phyloP scores from a whole-genome alignment of 768 basidiomycete species.

The Termitomyces sp. region DNA sequence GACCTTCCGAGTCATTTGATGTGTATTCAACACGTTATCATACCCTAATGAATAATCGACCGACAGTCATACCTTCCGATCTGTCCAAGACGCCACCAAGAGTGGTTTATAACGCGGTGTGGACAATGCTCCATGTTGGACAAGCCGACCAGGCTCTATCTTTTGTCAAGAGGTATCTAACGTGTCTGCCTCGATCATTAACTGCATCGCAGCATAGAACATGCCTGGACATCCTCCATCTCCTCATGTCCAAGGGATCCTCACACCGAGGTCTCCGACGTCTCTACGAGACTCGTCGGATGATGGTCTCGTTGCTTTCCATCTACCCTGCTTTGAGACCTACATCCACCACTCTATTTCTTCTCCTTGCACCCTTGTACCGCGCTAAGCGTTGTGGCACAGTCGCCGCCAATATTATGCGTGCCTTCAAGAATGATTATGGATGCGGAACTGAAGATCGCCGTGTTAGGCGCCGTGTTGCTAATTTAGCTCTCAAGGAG shows the following conservation, averaged over 20 bases:
- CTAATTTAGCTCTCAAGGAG: conserved; percentile 57
- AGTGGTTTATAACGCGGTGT: conserved; percentile 39
- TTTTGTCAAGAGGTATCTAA: conserved; percentile 44
- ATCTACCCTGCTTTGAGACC: conserved; percentile 48
- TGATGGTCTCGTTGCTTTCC: conserved; percentile 37
- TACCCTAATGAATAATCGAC: conserved; percentile 36
- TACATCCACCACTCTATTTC: conserved; percentile 51
- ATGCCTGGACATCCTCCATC: conserved; percentile 52
- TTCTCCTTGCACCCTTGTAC: conserved; percentile 50
- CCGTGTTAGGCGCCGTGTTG: conserved; percentile 54
- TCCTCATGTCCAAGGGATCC: conserved; percentile 34
- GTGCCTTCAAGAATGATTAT: conserved; percentile 47
- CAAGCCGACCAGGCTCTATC: conserved; percentile 33
- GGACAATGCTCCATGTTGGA: conserved; percentile 37
- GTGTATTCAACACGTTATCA: conserved; percentile 23
- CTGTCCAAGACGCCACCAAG: conserved; percentile 31
- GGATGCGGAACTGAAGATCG: conserved; percentile 50
- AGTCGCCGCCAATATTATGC: conserved; percentile 39
- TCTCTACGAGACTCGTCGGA: conserved; percentile 38
- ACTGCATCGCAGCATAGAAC: conserved; percentile 23
- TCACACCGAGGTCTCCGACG: conserved; percentile 30
- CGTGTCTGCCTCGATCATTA: conserved; percentile 38
- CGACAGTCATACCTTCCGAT: conserved; percentile 28
- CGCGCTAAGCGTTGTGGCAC: conserved; percentile 47
- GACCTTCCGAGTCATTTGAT: background rate